phyloP scores from a whole-genome alignment of 2,329 filamentous ascomycete species.

The Penicillium janthinellum region DNA sequence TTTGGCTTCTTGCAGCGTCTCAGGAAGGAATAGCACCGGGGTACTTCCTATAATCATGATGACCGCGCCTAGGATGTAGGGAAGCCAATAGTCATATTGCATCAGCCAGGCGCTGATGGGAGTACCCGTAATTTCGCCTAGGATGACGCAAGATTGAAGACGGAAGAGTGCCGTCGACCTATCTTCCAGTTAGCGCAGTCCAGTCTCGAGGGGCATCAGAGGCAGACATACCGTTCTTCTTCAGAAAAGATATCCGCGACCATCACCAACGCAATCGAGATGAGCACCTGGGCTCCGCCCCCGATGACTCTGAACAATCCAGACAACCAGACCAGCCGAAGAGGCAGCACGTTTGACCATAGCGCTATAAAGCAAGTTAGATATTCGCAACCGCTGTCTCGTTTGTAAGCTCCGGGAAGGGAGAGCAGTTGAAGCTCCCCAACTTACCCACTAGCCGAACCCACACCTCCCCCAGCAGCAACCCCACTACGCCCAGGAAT shows the following conservation, averaged over 20 bases:
- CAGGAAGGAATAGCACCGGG: slow-evolving; percentile 22
- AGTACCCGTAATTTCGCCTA: slow-evolving; percentile 30
- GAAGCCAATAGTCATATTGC: slow-evolving; percentile 26
- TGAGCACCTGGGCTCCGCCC: slow-evolving; percentile 27
- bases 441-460: slow-evolving; percentile 32
- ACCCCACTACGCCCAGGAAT: slow-evolving; percentile 24
- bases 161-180: slow-evolving; percentile 31
- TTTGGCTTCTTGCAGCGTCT: slow-evolving; percentile 25
- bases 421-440: not conserved
- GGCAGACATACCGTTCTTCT: slow-evolving; percentile 29
- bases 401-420: not conserved
- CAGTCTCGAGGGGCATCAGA: too few species aligned
- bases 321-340: slow-evolving; percentile 33
- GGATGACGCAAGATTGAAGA: slow-evolving; percentile 21
- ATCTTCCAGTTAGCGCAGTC: slow-evolving; percentile 2
- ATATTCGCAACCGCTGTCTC: not conserved
- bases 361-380: slow-evolving; percentile 9
- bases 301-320: slow-evolving; percentile 28
- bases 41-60: slow-evolving; percentile 14
- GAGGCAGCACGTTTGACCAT: slow-evolving; percentile 25
- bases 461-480: slow-evolving; percentile 29
- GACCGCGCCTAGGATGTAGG: slow-evolving; percentile 21
- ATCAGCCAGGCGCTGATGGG: slow-evolving; percentile 35
- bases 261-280: slow-evolving; percentile 26
- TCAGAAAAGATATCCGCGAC: slow-evolving; percentile 33